These are phyloP conservation scores for Penicillium robsamsonii DNA, from an alignment of 495 filamentous ascomycete genomes.

Conservation along the genomic window DNA sequence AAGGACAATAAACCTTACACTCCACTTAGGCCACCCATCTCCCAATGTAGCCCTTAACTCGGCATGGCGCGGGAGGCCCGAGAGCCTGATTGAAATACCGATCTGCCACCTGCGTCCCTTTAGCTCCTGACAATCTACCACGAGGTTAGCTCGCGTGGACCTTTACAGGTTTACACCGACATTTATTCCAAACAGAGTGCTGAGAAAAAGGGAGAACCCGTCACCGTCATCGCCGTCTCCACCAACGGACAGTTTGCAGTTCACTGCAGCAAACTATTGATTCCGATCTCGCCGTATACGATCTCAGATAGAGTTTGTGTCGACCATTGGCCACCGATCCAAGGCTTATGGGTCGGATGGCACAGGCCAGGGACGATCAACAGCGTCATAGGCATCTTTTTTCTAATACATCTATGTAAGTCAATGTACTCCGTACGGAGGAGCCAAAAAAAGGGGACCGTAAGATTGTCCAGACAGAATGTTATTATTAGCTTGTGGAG, in stretches of 20 bases:
- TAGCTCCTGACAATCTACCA: constrained; percentile 17
- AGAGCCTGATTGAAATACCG: constrained; percentile 20
- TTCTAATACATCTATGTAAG: neutral
- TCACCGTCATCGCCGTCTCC: neutral
- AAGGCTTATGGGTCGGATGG: constrained; percentile 16
- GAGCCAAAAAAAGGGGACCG: neutral
- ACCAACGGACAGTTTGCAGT: neutral
- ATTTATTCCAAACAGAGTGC: constrained; percentile 1
- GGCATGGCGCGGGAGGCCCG: constrained; percentile 19
- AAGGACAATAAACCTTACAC: constrained; percentile 10
- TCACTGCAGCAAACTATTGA: neutral
- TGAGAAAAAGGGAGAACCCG: neutral
- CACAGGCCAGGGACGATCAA: constrained; percentile 10
- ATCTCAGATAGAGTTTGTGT: constrained; percentile 19
- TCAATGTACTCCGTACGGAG: neutral
- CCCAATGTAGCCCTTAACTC: neutral
- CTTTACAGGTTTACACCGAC: neutral
- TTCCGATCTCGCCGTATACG: neutral
- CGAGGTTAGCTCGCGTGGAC: neutral
- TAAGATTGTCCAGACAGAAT: neutral
- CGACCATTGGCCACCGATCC: constrained; percentile 15
- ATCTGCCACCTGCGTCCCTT: constrained; percentile 12
- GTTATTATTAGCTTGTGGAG: neutral
- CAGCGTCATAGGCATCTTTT: neutral
- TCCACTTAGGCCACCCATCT: constrained; percentile 10